Evolutionary conservation across 495 filamentous ascomycete species (phyloP), one percentile per base, ranked within the genome.

Genomic region (Sordaria brevicollis): DNA sequence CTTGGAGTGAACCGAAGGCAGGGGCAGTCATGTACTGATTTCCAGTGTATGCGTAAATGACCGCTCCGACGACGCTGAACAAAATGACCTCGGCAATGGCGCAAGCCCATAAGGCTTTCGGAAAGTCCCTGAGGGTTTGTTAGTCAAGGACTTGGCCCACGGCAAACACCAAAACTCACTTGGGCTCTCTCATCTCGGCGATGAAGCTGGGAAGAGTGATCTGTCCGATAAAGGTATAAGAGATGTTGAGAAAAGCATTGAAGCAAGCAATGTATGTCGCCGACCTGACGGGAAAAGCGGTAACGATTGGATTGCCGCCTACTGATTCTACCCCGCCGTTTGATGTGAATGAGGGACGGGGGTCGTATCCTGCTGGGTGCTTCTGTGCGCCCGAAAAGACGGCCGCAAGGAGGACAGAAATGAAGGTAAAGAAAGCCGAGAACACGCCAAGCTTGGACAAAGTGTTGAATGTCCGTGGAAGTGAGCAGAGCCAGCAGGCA

Each of bases 121-220:
- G 93, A 78, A 96, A 96, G 72, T 96, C 93, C 69, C 84, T 85
- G 34, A 0, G 35, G 11, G 13, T 2, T 31, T 1, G 54, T 74
- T 43, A 73, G 71, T 43, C 29, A 11, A 4, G 11, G 0, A 37
- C 2, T 35, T 11, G 17, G 19, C 21, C 15, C 2, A 10, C 6
- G 3, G 57, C 4, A 25, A 25, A 43, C 8, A 34, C 36, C 36
- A 10, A 5, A 15, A 13, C 71, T 33, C 35, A 77, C 76, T 69
- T 75, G 0, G 93, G 93, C 38, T 95, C 86, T 76, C 87, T 89
- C 93, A 96, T 96, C 77, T 96, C 93, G 5, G 93, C 93, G 72
- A 96, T 96, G 82, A 96, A 96, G 74, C 89, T 92, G 3, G 93
- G 93, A 31, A 96, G 83, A 0, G 93, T 96, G 78, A 96, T 96